Evolutionary conservation across 495 filamentous ascomycete genomes (phyloP), one percentile per base, ranked within the genome.

Genomic region (Penicillium tannophilum): DNA sequence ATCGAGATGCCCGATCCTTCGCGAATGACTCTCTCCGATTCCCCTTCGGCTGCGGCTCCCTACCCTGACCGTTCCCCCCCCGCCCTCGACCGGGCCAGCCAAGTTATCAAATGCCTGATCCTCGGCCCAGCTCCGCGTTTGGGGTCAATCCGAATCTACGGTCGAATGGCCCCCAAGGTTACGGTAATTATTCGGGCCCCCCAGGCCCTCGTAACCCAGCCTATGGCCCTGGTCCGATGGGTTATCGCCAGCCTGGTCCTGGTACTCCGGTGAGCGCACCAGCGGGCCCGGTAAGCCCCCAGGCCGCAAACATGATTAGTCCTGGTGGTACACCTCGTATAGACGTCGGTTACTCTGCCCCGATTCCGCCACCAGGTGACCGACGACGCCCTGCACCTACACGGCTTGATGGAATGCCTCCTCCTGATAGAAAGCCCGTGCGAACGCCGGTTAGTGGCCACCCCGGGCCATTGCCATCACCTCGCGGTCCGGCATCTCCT

Each of bases 1-100:
- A 68, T 86, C 23, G 84, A 91, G 59, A 92, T 92, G 83, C 89
- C 91, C 16, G 88, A 92, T 66, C 88, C 88, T 24, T 78, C 76
- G 54, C 58, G 63, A 62, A 74, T 77, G 74, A 76, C 66, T 62
- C 64, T 79, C 26, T 68, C 64, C 12, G 78, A 79, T 17, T 75
- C 76, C 28, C 74, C 78, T 63, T 19, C 72, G 47, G 59, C 71
- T 45, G 72, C 72, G 55, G 68, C 72, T 60, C 72, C 74, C 56
- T 77, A 79, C 55, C 67, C 70, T 55, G 73, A 76, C 63, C 67
- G 77, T 46, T 59, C 70, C 4, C 62, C 77, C 73, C 78, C 26
- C 74, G 67, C 54, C 80, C 68, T 67, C 85, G 86, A 19, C 83
- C 83, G 23, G 90, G 87, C 31, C 92, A 93, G 69, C 86, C 88